Evolutionary conservation across 2,329 filamentous ascomycete species (phyloP).

Genomic region (Penicillium sclerotiorum): DNA sequence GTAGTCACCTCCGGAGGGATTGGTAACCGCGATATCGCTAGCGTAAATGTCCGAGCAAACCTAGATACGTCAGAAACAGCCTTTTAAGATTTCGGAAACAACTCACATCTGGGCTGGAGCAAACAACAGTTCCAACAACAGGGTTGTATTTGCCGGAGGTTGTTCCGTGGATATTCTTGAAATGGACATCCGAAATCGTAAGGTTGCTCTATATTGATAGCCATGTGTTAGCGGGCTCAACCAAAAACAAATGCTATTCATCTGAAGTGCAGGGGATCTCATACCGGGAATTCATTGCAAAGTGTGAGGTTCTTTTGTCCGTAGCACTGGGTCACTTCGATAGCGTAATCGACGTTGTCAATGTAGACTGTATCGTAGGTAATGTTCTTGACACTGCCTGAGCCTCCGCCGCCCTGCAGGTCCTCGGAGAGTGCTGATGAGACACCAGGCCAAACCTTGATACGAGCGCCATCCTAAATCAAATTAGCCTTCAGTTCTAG

Average conservation of each 20-base stretch:
- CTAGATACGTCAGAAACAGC: conserved; percentile 13
- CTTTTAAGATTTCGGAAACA: background rate
- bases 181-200: conserved; percentile 58
- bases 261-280: conserved; percentile 6
- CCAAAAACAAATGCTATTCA: too few relatives aligned
- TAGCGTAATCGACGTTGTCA: conserved; percentile 66
- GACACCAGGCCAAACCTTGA: conserved; percentile 72
- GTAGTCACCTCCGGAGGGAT: conserved; percentile 49
- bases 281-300: conserved; percentile 61
- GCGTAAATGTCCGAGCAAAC: conserved; percentile 52
- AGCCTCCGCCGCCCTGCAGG: conserved; percentile 67
- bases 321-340: conserved; percentile 68
- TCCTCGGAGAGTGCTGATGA: conserved; percentile 59
- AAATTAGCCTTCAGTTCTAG: background rate
- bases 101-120: conserved; percentile 53
- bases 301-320: conserved; percentile 64
- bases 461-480: conserved; percentile 64
- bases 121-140: conserved; percentile 52
- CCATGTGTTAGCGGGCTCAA: too few relatives aligned
- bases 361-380: conserved; percentile 66
- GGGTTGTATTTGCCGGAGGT: conserved; percentile 52
- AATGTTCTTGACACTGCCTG: conserved; percentile 65
- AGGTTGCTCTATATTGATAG: conserved; percentile 41
- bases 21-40: conserved; percentile 50
- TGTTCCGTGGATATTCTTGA: conserved; percentile 60